Conservation (phyloP, 108 stramenopile genomes). For the Nitzschia sp. region DNA sequence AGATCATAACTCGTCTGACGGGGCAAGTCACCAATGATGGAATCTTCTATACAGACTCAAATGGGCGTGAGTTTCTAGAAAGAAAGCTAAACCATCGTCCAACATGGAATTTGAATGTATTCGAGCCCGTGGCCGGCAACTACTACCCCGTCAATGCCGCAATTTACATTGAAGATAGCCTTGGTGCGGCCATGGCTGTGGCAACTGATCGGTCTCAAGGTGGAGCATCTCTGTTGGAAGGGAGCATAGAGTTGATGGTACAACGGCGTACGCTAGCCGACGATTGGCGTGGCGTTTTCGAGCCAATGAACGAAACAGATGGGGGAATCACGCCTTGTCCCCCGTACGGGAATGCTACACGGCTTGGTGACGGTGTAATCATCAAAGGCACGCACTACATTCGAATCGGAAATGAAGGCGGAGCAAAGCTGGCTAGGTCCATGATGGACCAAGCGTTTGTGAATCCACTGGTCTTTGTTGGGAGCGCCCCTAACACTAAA, state of each 20-base stretch:
- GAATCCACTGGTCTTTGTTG: conserved; percentile 71
- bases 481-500: conserved; percentile 16
- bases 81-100: conserved; percentile 72
- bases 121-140: conserved; percentile 92
- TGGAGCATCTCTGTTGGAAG: conserved; percentile 81
- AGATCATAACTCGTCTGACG: conserved; percentile 81
- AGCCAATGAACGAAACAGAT: conserved; percentile 87
- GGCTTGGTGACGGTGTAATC: conserved; percentile 81
- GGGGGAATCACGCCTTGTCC: conserved; percentile 75
- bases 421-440: conserved; percentile 60
- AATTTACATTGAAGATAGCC: conserved; percentile 77
- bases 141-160: conserved; percentile 97
- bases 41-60: conserved; percentile 93
- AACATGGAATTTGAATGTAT: conserved; percentile 70
- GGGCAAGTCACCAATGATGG: conserved; percentile 61
- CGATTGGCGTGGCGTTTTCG: conserved; percentile 72
- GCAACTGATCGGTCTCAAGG: conserved; percentile 91
- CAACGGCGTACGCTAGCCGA: conserved; percentile 84
- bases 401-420: conserved; percentile 48
- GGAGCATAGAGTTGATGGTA: conserved; percentile 92
- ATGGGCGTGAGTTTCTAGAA: conserved; percentile 91
- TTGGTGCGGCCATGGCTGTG: conserved; percentile 53
- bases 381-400: conserved; percentile 88
- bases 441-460: conserved; percentile 83
- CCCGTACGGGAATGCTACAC: conserved; percentile 80